phyloP scores from a whole-genome alignment of 2,329 filamentous ascomycete species.

The Botrytis paeoniae region DNA sequence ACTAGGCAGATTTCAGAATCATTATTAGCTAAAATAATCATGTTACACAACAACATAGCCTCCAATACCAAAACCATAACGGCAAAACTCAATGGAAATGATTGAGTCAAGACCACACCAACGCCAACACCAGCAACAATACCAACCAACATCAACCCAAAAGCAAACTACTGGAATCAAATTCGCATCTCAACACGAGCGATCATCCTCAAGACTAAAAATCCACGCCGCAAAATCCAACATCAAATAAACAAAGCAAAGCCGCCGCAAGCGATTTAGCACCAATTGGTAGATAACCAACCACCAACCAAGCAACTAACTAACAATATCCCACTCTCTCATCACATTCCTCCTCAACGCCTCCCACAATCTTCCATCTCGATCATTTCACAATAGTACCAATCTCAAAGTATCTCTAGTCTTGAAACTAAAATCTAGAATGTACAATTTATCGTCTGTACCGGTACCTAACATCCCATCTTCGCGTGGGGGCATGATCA shows the following conservation, averaged over 20 bases:
- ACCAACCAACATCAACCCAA: neutral
- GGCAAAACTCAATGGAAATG: neutral
- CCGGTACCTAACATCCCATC: neutral
- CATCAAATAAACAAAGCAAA: neutral
- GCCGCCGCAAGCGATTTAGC: constrained; percentile 1
- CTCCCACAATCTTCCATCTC: neutral
- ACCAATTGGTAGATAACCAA: too few relatives aligned
- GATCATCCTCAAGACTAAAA: neutral
- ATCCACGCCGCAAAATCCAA: neutral
- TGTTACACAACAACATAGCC: neutral
- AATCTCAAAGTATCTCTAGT: neutral
- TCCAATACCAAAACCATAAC: neutral
- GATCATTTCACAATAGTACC: neutral
- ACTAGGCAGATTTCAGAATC: neutral
- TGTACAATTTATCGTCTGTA: neutral
- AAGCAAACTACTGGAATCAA: neutral
- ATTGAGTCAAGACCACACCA: neutral
- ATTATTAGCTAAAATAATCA: neutral
- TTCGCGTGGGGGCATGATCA: neutral
- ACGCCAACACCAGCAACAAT: neutral
- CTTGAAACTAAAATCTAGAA: neutral
- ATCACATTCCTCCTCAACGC: neutral
- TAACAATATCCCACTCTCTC: neutral
- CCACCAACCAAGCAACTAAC: neutral
- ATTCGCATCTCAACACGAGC: neutral